These are phyloP conservation scores for Fusarium annulatum DNA, from an alignment of 2,329 filamentous ascomycete genomes.

Conservation along the genomic window DNA sequence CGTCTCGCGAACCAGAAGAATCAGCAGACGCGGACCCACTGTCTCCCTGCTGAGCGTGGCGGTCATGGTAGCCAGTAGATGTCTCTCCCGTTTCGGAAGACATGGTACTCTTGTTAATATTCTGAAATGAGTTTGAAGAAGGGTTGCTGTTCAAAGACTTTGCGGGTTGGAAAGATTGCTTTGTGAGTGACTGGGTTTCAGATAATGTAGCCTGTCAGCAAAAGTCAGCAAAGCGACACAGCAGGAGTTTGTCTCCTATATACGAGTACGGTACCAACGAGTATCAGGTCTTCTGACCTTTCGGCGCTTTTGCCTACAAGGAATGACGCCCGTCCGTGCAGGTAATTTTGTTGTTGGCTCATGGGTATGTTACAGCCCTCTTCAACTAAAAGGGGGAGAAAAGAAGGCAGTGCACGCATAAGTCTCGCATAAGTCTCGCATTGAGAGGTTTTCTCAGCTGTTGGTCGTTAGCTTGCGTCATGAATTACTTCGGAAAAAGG, in stretches of 20 bases:
- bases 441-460: not conserved
- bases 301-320: not conserved
- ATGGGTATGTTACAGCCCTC: not conserved
- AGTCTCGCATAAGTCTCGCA: not conserved
- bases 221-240: not conserved
- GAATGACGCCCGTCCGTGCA: not conserved
- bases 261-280: not conserved
- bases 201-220: not conserved
- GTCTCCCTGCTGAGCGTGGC: not conserved
- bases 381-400: not conserved
- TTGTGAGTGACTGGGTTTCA: not conserved
- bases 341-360: not conserved
- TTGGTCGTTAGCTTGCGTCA: not conserved
- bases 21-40: not conserved
- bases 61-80: too few relatives aligned
- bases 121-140: not conserved
- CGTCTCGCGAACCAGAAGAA: not conserved
- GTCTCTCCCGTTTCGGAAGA: not conserved
- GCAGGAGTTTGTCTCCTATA: not conserved
- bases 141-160: not conserved
- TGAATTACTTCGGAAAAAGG: not conserved
- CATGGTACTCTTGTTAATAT: too few relatives aligned
- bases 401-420: fast-evolving
- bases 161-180: not conserved
- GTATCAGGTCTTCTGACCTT: not conserved